These are phyloP conservation scores for Straminergon stramineum DNA, from an alignment of 225 moss, liverwort and hornwort genomes.

Conservation along the genomic window DNA sequence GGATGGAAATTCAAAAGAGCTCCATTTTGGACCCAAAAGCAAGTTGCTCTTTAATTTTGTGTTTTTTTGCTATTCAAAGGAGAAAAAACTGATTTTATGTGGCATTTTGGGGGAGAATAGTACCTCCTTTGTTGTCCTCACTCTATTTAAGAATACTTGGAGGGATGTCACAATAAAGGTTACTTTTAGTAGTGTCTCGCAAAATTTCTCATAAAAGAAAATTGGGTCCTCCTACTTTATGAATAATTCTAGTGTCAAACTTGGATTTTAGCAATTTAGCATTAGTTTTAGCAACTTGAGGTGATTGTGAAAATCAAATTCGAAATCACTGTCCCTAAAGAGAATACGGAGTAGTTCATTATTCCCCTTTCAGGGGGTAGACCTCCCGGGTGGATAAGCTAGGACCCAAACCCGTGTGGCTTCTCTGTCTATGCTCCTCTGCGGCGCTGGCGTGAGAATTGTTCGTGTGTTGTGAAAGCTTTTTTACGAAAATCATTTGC, in stretches of 20 bases:
- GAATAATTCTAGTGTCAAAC: not conserved
- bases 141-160: not conserved
- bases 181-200: accelerated
- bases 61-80: not conserved
- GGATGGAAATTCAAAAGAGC: accelerated
- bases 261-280: not conserved
- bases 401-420: not conserved
- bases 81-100: accelerated
- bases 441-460: too few relatives aligned
- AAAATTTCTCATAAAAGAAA: not conserved
- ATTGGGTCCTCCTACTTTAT: not conserved
- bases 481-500: not conserved
- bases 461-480: not conserved
- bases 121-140: not conserved
- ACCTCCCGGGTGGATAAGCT: not conserved
- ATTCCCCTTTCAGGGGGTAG: not conserved
- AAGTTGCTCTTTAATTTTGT: accelerated
- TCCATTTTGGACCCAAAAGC: not conserved
- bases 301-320: not conserved
- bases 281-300: not conserved
- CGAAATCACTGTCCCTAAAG: not conserved
- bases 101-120: accelerated
- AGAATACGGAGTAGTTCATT: not conserved
- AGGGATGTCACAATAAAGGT: not conserved
- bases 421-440: not conserved